Base-by-base conservation (phyloP, 768 basidiomycete genomes). In the Hericium coralloides region DNA sequence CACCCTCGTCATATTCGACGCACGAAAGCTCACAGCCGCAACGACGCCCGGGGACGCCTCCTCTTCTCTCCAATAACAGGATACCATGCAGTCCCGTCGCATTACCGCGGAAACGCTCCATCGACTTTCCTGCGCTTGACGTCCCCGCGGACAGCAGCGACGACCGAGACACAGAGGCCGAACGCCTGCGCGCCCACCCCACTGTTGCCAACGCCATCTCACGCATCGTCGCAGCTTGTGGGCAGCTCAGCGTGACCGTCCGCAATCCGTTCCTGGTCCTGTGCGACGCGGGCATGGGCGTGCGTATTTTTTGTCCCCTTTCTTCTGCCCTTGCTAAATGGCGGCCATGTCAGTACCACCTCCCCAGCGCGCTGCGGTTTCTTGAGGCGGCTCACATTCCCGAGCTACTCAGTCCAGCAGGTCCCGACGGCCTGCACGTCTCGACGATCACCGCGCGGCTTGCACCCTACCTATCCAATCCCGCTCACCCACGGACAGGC, bases 321-420 rank as follows among this genome's bases (percentile, higher is more conserved):
- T 41, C 43, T 38, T 14, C 9, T 38, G 41, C 15, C 52, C 55
- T 9, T 15, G 15, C 22, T 10, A 15, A 12, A 20, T 49, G 6
- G 17, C 20, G 2, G 23, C 15, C 15, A 25, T 15, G 10, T 18
- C 43, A 89, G 85, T 89, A 88, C 63, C 84, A 87, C 64, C 73
- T 90, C 17, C 85, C 89, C 0, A 81, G 85, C 4, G 89, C 86
- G 64, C 73, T 91, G 68, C 81, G 87, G 18, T 74, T 90, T 36
- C 67, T 90, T 15, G 87, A 90, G 66, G 83, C 84, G 3, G 79
- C 86, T 1, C 84, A 89, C 64, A 76, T 81, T 25, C 78, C 79
- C 7, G 89, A 91, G 65, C 79, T 89, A 14, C 73, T 91, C 1
- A 79, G 84, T 10, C 83, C 82, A 55, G 81, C 83, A 14, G 86